Conservation (phyloP, 768 basidiomycete genomes). For the Suillus spraguei region DNA sequence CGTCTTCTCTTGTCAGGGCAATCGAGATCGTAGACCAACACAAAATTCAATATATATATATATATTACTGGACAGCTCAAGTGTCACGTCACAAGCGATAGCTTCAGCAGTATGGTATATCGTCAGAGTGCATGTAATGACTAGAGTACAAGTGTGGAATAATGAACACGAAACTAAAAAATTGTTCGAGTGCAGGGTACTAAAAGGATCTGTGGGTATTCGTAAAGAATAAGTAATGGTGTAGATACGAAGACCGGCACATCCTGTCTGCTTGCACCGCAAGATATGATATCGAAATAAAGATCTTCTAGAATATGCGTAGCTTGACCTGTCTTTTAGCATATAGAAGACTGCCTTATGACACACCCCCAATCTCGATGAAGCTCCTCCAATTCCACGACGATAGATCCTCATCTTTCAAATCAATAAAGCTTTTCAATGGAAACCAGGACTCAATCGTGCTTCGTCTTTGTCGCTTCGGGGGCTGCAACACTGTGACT, state of each 20-base stretch:
- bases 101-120: background rate
- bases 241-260: constrained; percentile 21
- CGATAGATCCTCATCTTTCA: constrained; percentile 49
- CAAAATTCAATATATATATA: no score
- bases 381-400: constrained; percentile 66
- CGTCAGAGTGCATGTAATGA: background rate
- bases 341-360: constrained; percentile 12
- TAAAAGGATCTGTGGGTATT: constrained; percentile 15
- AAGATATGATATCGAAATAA: constrained; percentile 21
- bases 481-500: constrained; percentile 16
- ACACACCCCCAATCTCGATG: constrained; percentile 52
- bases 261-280: constrained; percentile 9
- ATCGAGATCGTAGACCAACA: no score
- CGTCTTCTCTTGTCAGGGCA: background rate
- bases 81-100: background rate
- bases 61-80: no score
- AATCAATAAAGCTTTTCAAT: constrained; percentile 66
- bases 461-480: constrained; percentile 36
- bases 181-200: background rate
- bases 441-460: constrained; percentile 57
- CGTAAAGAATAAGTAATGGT: constrained; percentile 17
- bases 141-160: constrained; percentile 8
- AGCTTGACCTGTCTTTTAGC: background rate
- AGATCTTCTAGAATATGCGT: constrained; percentile 12
- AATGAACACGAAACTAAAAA: constrained; percentile 7